These are phyloP conservation scores for Dothiorella sarmentorum DNA, from an alignment of 2,329 filamentous ascomycete genomes.

Conservation along the genomic window DNA sequence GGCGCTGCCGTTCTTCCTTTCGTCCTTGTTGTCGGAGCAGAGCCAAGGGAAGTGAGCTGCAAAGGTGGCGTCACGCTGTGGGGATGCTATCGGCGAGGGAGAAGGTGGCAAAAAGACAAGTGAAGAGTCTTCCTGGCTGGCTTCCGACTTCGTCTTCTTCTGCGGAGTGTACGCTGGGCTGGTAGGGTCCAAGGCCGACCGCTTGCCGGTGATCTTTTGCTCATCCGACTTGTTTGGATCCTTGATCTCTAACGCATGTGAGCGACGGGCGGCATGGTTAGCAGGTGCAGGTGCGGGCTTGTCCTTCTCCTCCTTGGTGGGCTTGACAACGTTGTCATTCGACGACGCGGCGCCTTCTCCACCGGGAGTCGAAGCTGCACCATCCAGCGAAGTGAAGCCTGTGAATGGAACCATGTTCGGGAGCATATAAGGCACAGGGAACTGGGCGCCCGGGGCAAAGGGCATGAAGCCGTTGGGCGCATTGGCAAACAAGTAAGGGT, in stretches of 20 bases:
- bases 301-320: background rate
- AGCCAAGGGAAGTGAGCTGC: constrained; percentile 29
- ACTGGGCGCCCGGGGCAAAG: background rate
- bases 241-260: constrained; percentile 41
- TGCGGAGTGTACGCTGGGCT: constrained; percentile 39
- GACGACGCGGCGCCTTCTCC: constrained; percentile 10
- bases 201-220: background rate
- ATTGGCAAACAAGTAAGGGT: constrained; percentile 1
- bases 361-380: constrained; percentile 26
- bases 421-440: background rate
- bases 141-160: constrained; percentile 21
- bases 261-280: constrained; percentile 29
- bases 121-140: constrained; percentile 8
- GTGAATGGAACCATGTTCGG: background rate
- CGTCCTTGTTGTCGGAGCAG: constrained; percentile 11
- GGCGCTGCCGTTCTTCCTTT: constrained; percentile 19
- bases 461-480: background rate
- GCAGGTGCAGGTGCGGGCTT: too few species aligned
- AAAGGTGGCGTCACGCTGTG: constrained; percentile 16
- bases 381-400: constrained; percentile 21
- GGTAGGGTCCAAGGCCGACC: constrained; percentile 36
- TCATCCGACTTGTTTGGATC: constrained; percentile 31
- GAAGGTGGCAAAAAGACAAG: constrained; percentile 28
- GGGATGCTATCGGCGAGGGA: constrained; percentile 30
- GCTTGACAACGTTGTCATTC: constrained; percentile 12